Evolutionary conservation across 495 filamentous ascomycete genomes (phyloP).

Genomic region (Tuber aestivum): DNA sequence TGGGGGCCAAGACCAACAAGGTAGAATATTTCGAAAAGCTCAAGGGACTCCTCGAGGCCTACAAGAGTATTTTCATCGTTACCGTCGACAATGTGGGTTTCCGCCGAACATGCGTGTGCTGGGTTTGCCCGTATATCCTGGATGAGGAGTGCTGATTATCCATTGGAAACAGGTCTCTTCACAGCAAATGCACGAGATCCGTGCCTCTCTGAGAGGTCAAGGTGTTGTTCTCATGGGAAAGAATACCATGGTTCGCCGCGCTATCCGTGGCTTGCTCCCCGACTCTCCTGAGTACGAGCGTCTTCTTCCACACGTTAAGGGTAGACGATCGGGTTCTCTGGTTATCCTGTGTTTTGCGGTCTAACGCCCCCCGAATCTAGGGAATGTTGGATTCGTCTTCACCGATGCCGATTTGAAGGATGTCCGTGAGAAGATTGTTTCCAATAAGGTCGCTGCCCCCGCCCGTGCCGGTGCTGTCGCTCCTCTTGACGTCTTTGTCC

Average conservation of each 20-base stretch:
- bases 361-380: conserved; percentile 40
- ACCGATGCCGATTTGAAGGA: conserved; percentile 92
- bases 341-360: not conserved
- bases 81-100: conserved; percentile 76
- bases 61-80: conserved; percentile 95
- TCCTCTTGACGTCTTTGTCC: conserved; percentile 81
- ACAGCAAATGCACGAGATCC: conserved; percentile 99
- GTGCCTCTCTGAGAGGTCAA: conserved; percentile 75
- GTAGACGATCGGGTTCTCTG: conserved; percentile 43
- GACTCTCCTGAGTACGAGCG: conserved; percentile 96
- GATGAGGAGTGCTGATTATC: conserved; percentile 42
- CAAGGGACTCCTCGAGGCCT: conserved; percentile 83
- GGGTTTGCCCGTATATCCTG: not conserved
- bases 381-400: conserved; percentile 99
- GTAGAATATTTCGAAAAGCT: conserved; percentile 99
- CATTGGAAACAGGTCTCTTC: conserved; percentile 58
- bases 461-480: conserved; percentile 95
- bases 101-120: not conserved
- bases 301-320: conserved; percentile 89
- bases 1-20: conserved; percentile 99
- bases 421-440: conserved; percentile 85
- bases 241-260: conserved; percentile 99
- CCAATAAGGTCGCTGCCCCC: conserved; percentile 94
- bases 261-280: conserved; percentile 85
- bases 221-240: conserved; percentile 98